Conservation (phyloP, 768 basidiomycete genomes). For the Mycena haematopus region DNA sequence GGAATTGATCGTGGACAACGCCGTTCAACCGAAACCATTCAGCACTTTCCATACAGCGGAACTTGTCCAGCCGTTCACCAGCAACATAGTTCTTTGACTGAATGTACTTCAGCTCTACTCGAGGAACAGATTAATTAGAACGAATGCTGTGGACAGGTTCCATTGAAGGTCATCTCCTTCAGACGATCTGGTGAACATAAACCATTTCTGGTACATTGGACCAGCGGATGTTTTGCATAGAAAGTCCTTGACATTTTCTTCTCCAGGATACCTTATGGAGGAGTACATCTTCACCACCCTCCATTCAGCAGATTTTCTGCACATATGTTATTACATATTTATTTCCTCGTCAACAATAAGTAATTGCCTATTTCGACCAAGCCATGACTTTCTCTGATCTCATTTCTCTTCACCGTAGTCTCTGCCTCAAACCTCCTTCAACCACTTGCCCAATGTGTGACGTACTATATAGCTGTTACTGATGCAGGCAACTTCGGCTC, state of each 20-base stretch:
- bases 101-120: not conserved
- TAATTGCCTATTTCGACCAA: not conserved
- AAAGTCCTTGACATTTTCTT: too few species aligned
- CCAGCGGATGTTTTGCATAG: not conserved
- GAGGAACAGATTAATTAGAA: not conserved
- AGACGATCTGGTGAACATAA: not conserved
- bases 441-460: not conserved
- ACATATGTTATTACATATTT: not conserved
- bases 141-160: not conserved
- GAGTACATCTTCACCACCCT: not conserved
- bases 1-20: not conserved
- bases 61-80: not conserved
- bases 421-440: not conserved
- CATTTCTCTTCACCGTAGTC: not conserved
- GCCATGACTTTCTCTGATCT: not conserved
- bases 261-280: not conserved
- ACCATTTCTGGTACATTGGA: not conserved
- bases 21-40: not conserved
- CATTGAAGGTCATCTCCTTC: not conserved
- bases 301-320: not conserved
- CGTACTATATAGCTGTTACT: not conserved
- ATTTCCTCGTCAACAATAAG: not conserved
- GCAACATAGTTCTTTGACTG: not conserved
- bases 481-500: not conserved
- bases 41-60: not conserved